Conservation (phyloP, 1,284 basidiomycete species). For the Ceraceosorus guamensis region DNA sequence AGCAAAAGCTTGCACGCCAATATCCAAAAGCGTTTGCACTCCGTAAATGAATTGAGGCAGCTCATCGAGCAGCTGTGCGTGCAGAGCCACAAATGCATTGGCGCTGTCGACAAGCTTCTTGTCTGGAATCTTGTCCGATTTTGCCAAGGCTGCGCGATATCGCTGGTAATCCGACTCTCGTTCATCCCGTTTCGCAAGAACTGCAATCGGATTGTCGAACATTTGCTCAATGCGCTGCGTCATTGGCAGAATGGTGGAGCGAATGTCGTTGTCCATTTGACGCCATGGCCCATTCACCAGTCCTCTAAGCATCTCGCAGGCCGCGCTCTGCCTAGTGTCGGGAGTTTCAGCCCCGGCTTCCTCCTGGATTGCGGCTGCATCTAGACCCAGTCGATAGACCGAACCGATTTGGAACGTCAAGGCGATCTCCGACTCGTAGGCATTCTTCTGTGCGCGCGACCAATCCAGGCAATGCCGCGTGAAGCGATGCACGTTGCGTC, state of each 20-base stretch:
- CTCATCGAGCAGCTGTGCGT: slow-evolving; percentile 49
- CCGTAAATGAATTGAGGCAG: slow-evolving; percentile 48
- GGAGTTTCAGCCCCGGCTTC: neutral
- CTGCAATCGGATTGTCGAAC: slow-evolving; percentile 29
- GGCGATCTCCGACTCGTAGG: slow-evolving; percentile 21
- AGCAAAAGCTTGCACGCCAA: slow-evolving; percentile 44
- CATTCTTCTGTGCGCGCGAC: slow-evolving; percentile 19
- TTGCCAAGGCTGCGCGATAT: slow-evolving; percentile 22
- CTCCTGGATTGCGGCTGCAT: neutral
- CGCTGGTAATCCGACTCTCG: slow-evolving; percentile 46
- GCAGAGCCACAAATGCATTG: slow-evolving; percentile 46
- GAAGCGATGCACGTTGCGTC: slow-evolving; percentile 18
- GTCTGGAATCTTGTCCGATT: slow-evolving; percentile 19
- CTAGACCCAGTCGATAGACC: slow-evolving; percentile 22
- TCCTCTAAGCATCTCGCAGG: neutral
- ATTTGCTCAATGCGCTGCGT: slow-evolving; percentile 41
- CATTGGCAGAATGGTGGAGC: slow-evolving; percentile 23
- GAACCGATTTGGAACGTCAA: slow-evolving; percentile 26
- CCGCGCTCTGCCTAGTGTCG: neutral
- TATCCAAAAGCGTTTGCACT: slow-evolving; percentile 45
- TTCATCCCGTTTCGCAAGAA: slow-evolving; percentile 47
- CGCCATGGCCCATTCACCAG: slow-evolving; percentile 14
- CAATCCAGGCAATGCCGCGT: slow-evolving; percentile 21
- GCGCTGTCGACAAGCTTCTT: slow-evolving; percentile 35
- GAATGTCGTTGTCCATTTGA: slow-evolving; percentile 25